Evolutionary conservation across 345 rosid genomes (phyloP).

Genomic region (Ceriops tagal): DNA sequence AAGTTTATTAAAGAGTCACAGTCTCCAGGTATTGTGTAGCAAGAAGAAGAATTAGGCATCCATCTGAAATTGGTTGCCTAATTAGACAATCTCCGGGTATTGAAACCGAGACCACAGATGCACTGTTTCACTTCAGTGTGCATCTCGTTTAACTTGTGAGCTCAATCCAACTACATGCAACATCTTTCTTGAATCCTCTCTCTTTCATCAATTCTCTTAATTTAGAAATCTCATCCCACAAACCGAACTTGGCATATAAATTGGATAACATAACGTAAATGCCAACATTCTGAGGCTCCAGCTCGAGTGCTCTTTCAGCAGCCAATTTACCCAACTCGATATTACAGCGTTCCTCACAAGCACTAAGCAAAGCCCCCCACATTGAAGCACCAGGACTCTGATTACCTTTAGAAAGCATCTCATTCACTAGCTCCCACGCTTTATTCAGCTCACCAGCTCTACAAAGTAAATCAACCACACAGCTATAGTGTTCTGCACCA

Average conservation of each 20-base stretch:
- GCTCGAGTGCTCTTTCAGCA: conserved; percentile 45
- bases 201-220: conserved; percentile 40
- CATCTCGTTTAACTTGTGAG: conserved; percentile 21
- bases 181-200: conserved; percentile 43
- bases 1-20: too few species aligned
- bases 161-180: conserved; percentile 52
- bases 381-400: conserved; percentile 30
- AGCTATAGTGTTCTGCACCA: conserved; percentile 48
- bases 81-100: background rate
- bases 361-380: conserved; percentile 60
- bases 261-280: conserved; percentile 44
- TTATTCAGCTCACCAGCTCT: conserved; percentile 52
- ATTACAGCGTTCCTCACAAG: conserved; percentile 41
- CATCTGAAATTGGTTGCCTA: too few species aligned
- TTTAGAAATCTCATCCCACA: conserved; percentile 49
- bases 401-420: conserved; percentile 35
- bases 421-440: conserved; percentile 43
- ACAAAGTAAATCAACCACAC: conserved; percentile 53
- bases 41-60: too few species aligned
- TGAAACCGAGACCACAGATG: background rate
- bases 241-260: conserved; percentile 43
- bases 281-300: conserved; percentile 49
- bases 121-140: background rate
- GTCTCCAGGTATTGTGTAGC: too few species aligned
- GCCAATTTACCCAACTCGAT: conserved; percentile 50